Percentiles rank a stretch among this genome's conserved stretches.
phyloP scores from a whole-genome alignment of 2,329 filamentous ascomycete genomes.

The Capronia coronata region DNA sequence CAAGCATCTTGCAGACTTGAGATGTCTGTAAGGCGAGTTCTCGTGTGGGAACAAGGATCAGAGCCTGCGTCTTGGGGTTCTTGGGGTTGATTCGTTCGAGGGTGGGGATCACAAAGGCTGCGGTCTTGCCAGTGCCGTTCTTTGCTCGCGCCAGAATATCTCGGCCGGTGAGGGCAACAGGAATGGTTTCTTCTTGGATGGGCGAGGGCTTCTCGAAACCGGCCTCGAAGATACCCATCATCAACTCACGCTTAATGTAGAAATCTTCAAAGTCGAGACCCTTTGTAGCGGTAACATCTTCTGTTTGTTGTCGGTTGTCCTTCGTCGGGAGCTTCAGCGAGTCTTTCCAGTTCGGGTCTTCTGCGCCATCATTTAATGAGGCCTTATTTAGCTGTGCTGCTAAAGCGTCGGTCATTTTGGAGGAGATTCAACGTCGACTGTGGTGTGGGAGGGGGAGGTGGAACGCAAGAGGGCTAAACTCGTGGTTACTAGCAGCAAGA shows the following conservation, averaged over 20 bases:
- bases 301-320: conserved; percentile 46
- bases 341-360: conserved; percentile 40
- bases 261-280: conserved; percentile 98
- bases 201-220: conserved; percentile 98
- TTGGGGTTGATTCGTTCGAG: conserved; percentile 96
- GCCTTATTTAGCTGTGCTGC: conserved; percentile 42
- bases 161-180: conserved; percentile 87
- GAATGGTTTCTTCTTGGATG: conserved; percentile 98
- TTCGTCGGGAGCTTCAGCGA: conserved; percentile 43
- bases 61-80: conserved; percentile 88
- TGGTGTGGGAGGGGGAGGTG: background rate
- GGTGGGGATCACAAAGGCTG: conserved; percentile 92
- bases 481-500: background rate
- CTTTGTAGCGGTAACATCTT: conserved; percentile 95
- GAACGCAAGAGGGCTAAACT: background rate
- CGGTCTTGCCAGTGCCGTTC: conserved; percentile 97
- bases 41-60: conserved; percentile 93
- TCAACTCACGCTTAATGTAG: conserved; percentile 82
- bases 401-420: conserved; percentile 29
- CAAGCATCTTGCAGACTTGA: conserved; percentile 96
- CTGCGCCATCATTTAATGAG: conserved; percentile 38
- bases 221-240: conserved; percentile 99
- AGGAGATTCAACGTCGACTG: background rate
- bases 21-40: conserved; percentile 97
- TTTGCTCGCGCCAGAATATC: conserved; percentile 95